Conservation (phyloP, 2,329 filamentous ascomycete species). For the Rugonectria rugulosa region DNA sequence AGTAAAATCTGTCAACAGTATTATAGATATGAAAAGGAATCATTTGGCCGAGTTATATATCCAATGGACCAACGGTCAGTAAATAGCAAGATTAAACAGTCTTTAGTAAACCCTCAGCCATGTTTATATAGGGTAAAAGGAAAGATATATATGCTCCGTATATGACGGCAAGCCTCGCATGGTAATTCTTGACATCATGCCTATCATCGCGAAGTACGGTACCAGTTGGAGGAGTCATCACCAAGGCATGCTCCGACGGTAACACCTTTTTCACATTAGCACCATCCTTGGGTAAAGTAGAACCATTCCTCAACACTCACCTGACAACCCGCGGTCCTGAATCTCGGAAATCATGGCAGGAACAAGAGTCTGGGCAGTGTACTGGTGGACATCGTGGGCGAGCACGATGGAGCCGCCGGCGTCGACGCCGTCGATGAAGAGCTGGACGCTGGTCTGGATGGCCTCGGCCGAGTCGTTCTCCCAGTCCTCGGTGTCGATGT, state of each 20-base stretch:
- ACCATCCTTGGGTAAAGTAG: background rate
- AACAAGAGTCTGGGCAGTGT: slow-evolving; percentile 46
- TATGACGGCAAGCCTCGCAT: too few species aligned
- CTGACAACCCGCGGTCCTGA: background rate
- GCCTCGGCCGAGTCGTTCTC: slow-evolving; percentile 42
- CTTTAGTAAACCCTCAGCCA: too few species aligned
- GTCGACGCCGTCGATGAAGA: slow-evolving; percentile 41
- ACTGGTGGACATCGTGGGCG: slow-evolving; percentile 54
- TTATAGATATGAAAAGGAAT: too few species aligned
- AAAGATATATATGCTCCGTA: too few species aligned
- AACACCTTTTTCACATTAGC: slow-evolving; percentile 21
- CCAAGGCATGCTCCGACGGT: slow-evolving; percentile 39
- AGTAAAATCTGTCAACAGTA: too few species aligned
- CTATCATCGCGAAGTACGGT: slow-evolving; percentile 14
- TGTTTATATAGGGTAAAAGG: too few species aligned
- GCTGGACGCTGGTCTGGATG: slow-evolving; percentile 23
- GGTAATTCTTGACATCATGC: too few species aligned
- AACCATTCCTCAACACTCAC: background rate
- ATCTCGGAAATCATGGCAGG: slow-evolving; percentile 9
- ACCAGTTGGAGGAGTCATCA: slow-evolving; percentile 16
- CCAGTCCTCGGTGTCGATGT: slow-evolving; percentile 65
- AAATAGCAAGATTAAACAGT: too few species aligned
- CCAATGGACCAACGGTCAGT: too few species aligned
- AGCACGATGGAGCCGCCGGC: slow-evolving; percentile 54
- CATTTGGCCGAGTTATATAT: too few species aligned